Evolutionary conservation across 1,284 basidiomycete species (phyloP), one percentile per base, ranked within the genome.

Genomic region (Sporisorium graminicola): DNA sequence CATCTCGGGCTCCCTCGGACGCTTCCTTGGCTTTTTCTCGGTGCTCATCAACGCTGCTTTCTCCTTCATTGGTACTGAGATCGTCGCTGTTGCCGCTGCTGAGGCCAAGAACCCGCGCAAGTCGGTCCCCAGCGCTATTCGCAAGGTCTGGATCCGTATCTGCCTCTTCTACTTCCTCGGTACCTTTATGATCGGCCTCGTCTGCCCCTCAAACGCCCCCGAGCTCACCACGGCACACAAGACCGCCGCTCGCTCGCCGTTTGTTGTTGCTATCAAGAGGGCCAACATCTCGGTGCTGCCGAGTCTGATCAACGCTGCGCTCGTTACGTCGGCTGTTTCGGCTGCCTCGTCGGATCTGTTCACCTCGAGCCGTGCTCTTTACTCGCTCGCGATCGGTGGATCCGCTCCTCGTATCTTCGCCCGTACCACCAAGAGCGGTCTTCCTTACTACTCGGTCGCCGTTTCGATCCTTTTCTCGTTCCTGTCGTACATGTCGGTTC

Each of bases 331-430:
- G 0, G 94, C 94, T 1, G 92, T 92, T 89, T 94, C 93, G 7
- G 93, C 94, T 7, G 93, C 92, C 6, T 92, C 90, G 46, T 92
- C 91, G 76, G 91, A 94, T 79, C 85, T 95, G 53, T 96, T 93
- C 87, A 91, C 91, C 3, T 91, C 91, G 18, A 93, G 91, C 10
- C 91, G 94, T 79, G 92, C 74, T 73, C 80, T 78, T 33, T 92
- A 95, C 85, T 91, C 92, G 51, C 88, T 97, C 60, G 91, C 94
- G n/a, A 85, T 89, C 10, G 87, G 90, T 22, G 91, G 92, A 0
- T 92, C 93, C 77, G 94, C 93, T 0, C 94, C 94, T 3, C 72
- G 77, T 31, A 68, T 94, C 63, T 95, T 97, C 87, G 78, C 89
- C 52, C 90, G 87, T 78, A 91, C 91, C 0, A 90, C 90, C 77